phyloP scores from a whole-genome alignment of 2,329 filamentous ascomycete genomes.

The Trichoderma harzianum region DNA sequence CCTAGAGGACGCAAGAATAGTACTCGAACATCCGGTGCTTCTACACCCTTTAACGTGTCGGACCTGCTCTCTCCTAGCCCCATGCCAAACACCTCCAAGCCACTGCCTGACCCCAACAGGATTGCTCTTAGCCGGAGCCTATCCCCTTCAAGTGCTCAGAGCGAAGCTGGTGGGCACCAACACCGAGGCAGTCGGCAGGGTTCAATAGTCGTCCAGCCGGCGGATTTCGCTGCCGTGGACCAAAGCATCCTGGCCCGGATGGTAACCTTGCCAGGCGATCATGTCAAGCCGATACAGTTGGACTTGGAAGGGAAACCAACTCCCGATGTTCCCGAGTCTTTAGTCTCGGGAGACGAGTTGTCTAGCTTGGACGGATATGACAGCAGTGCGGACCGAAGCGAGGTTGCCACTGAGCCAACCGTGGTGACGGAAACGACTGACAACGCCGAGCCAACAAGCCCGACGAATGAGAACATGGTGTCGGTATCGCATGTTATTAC shows the following conservation, averaged over 20 bases:
- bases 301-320: conserved; percentile 37
- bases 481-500: conserved; percentile 77
- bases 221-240: conserved; percentile 61
- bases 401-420: conserved; percentile 23
- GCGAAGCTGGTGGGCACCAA: conserved; percentile 24
- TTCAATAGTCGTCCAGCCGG: conserved; percentile 50
- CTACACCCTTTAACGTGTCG: conserved; percentile 27
- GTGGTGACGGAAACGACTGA: conserved; percentile 24
- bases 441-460: conserved; percentile 16
- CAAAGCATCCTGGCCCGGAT: conserved; percentile 57
- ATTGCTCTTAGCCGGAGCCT: conserved; percentile 37
- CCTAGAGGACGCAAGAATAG: conserved; percentile 51
- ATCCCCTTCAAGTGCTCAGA: conserved; percentile 38
- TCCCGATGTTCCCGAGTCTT: conserved; percentile 24
- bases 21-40: conserved; percentile 30
- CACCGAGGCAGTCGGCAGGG: conserved; percentile 33
- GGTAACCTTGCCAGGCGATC: conserved; percentile 46
- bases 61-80: conserved; percentile 30
- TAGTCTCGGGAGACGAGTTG: conserved; percentile 19
- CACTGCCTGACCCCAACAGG: conserved; percentile 32
- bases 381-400: conserved; percentile 19
- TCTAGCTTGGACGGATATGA: conserved; percentile 22
- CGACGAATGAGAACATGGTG: conserved; percentile 40
- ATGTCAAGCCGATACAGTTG: conserved; percentile 47
- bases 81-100: conserved; percentile 40